Percentiles rank a stretch among this genome's conserved stretches.
Evolutionary conservation across 163 green algal genomes (phyloP).

Genomic region (Dunaliella salina): DNA sequence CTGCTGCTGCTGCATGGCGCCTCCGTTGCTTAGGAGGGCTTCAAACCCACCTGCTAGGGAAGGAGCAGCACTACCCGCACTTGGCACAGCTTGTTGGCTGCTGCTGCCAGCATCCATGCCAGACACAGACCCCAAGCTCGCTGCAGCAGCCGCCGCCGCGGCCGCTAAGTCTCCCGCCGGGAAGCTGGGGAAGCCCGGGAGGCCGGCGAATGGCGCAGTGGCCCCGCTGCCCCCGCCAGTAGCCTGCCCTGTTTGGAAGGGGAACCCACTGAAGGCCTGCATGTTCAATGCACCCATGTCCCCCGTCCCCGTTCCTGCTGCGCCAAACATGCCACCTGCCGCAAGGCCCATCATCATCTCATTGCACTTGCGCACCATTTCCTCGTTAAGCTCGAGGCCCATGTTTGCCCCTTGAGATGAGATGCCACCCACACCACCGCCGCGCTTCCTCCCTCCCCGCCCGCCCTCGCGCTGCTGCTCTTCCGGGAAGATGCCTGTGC

Average conservation of each 20-base stretch:
- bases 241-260: not conserved
- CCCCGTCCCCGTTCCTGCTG: no score
- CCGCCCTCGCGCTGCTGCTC: no score
- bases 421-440: no score
- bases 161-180: not conserved
- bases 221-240: no score
- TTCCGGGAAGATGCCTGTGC: slow-evolving; percentile 13
- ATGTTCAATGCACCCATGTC: not conserved
- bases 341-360: not conserved
- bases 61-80: not conserved
- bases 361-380: not conserved
- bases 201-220: not conserved
- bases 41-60: not conserved
- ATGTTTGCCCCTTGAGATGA: not conserved
- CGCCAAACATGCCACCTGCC: not conserved
- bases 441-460: no score
- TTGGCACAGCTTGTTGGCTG: no score
- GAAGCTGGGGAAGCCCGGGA: not conserved
- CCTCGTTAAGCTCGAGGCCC: not conserved
- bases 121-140: not conserved
- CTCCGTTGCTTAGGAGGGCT: not conserved
- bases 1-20: not conserved
- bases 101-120: not conserved
- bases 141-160: not conserved
- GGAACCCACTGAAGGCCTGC: not conserved